These are phyloP conservation scores for Emergomyces orientalis DNA, from an alignment of 2,329 filamentous ascomycete genomes.

Conservation along the genomic window DNA sequence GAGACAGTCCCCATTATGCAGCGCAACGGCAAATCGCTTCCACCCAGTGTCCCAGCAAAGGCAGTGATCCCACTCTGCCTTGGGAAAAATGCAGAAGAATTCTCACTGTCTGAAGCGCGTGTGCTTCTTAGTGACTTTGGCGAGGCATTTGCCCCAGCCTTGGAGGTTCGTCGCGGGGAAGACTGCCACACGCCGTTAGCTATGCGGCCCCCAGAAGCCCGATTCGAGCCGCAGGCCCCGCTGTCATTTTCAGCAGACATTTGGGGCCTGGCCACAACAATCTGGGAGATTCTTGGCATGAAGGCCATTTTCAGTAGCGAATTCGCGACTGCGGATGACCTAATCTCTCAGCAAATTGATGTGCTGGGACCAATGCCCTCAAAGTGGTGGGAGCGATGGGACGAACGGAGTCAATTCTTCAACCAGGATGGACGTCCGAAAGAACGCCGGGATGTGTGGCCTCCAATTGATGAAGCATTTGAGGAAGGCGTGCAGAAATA, in stretches of 20 bases:
- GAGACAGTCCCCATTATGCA: slow-evolving; percentile 22
- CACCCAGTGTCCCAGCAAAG: slow-evolving; percentile 21
- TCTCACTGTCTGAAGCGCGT: slow-evolving; percentile 22
- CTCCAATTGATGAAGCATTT: slow-evolving; percentile 13
- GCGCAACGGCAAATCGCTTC: slow-evolving; percentile 19
- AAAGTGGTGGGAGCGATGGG: slow-evolving; percentile 15
- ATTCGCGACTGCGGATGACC: slow-evolving; percentile 12
- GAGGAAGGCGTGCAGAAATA: slow-evolving; percentile 13
- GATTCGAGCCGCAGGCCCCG: slow-evolving; percentile 15
- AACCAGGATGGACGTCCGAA: slow-evolving; percentile 8
- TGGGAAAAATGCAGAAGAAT: slow-evolving; percentile 23
- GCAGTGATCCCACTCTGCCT: slow-evolving; percentile 23
- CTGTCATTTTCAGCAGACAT: slow-evolving; percentile 21
- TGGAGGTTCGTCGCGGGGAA: slow-evolving; percentile 9
- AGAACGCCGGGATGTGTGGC: slow-evolving; percentile 11
- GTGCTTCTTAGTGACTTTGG: slow-evolving; percentile 30
- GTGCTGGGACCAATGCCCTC: slow-evolving; percentile 13
- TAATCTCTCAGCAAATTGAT: slow-evolving; percentile 14
- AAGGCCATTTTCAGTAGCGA: slow-evolving; percentile 16
- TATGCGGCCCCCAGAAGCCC: slow-evolving; percentile 17
- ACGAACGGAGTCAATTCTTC: slow-evolving; percentile 12
- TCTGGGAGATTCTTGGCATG: slow-evolving; percentile 22
- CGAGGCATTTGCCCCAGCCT: slow-evolving; percentile 20
- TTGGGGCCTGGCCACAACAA: slow-evolving; percentile 19
- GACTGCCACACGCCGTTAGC: slow-evolving; percentile 19